Conservation (phyloP, 805 yeast genomes). For the Yarrowia osloensis region DNA sequence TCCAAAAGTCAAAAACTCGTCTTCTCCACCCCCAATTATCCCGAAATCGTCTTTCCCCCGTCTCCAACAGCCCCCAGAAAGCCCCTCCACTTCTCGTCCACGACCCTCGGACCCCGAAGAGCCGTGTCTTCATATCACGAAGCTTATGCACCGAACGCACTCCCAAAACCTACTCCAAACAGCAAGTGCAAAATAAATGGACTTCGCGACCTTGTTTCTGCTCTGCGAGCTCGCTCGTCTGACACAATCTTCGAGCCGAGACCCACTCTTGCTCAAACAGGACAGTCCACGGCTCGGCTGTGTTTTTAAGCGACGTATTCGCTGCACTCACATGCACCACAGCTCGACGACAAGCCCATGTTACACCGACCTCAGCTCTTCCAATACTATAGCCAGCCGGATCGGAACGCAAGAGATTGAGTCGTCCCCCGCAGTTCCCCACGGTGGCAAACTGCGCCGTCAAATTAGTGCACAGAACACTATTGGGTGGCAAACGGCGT, state of each 20-base stretch:
- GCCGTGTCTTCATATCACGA: constrained; percentile 24
- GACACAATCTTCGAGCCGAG: too few relatives aligned
- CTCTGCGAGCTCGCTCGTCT: too few relatives aligned
- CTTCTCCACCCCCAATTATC: too few relatives aligned
- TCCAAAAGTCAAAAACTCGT: too few relatives aligned
- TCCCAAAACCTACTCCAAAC: constrained; percentile 9
- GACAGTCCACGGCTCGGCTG: neutral
- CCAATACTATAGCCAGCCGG: neutral
- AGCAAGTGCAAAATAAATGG: constrained; percentile 6
- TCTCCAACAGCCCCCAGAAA: neutral
- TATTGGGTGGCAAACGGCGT: constrained; percentile 24
- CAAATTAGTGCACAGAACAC: neutral
- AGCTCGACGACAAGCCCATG: too few relatives aligned
- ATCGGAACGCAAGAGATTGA: neutral
- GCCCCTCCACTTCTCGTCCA: neutral
- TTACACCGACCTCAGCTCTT: too few relatives aligned
- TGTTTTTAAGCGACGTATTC: neutral
- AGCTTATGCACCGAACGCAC: constrained; percentile 17
- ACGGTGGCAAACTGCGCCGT: neutral
- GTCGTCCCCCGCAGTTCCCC: neutral
- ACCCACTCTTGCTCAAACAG: neutral
- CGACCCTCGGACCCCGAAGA: constrained; percentile 14
- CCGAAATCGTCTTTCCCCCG: neutral
- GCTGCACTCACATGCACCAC: too few relatives aligned
- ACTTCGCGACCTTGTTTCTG: too few relatives aligned